These are phyloP conservation scores for Gymnopus androsaceus DNA, from an alignment of 1,284 basidiomycete species.

Conservation along the genomic window DNA sequence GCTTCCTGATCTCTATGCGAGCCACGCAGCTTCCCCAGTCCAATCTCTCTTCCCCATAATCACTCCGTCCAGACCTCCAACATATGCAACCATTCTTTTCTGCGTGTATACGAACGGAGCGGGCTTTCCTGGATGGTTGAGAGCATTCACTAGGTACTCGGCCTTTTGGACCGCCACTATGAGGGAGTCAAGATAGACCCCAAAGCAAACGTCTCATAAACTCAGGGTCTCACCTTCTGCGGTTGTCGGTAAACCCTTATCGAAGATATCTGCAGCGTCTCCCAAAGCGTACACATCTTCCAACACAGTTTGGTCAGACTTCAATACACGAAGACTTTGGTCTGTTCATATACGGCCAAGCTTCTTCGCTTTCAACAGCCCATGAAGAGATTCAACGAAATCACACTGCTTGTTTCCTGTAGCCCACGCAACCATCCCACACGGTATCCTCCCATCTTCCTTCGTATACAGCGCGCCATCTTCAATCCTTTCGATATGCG, in stretches of 20 bases:
- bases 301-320: neutral
- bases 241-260: neutral
- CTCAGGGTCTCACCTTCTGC: neutral
- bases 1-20: neutral
- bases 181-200: neutral
- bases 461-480: slow-evolving; percentile 8
- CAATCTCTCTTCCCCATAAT: slow-evolving; percentile 6
- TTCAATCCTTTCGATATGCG: slow-evolving; percentile 2
- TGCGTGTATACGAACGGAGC: neutral
- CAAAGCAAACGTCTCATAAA: neutral
- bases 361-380: neutral
- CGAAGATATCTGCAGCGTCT: slow-evolving; percentile 7
- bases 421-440: slow-evolving; percentile 7
- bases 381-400: slow-evolving; percentile 4
- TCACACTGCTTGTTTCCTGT: slow-evolving; percentile 8
- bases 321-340: neutral
- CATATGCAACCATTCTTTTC: slow-evolving; percentile 5
- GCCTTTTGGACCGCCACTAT: slow-evolving; percentile 4
- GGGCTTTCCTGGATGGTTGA: neutral
- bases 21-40: slow-evolving; percentile 6
- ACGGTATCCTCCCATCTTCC: slow-evolving; percentile 5
- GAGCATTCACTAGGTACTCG: neutral
- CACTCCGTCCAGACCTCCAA: slow-evolving; percentile 1
- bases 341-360: neutral
- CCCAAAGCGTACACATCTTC: slow-evolving; percentile 5